A percentile compares a stretch with the other conserved stretches of the same genome.
Conservation (phyloP, 2,329 filamentous ascomycete species). For the Monosporascus sp. region DNA sequence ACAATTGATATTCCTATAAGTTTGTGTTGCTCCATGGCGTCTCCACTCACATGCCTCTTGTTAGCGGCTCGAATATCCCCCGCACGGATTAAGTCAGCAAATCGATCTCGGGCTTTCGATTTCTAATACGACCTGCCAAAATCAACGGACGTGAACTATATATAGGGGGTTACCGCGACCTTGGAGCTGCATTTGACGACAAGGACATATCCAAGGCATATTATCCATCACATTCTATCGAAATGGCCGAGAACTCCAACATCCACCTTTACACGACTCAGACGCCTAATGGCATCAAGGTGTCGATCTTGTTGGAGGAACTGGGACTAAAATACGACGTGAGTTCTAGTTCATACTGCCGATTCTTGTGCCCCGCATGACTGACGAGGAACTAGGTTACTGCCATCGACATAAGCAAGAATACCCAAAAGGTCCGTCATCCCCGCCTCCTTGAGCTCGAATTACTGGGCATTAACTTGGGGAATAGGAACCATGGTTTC, state of each 20-base stretch:
- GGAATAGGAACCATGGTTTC: constrained; percentile 66
- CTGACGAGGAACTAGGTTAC: constrained; percentile 34
- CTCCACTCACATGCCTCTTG: no score
- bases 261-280: constrained; percentile 77
- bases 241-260: constrained; percentile 44
- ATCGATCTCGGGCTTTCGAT: no score
- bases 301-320: constrained; percentile 54
- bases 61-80: no score
- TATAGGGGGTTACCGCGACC: no score
- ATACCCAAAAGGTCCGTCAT: constrained; percentile 62
- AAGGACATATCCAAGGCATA: no score
- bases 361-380: neutral
- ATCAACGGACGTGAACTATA: no score
- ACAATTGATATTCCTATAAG: no score
- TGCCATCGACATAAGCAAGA: constrained; percentile 65
- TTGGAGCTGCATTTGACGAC: no score
- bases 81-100: no score
- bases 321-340: constrained; percentile 76
- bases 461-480: neutral
- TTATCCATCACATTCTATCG: no score
- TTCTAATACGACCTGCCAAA: no score
- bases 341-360: neutral
- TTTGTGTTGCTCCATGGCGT: no score
- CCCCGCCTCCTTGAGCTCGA: constrained; percentile 7
- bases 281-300: constrained; percentile 84